Evolutionary conservation across 2,329 filamentous ascomycete species (phyloP).

Genomic region (Cryphonectria nitschkei): DNA sequence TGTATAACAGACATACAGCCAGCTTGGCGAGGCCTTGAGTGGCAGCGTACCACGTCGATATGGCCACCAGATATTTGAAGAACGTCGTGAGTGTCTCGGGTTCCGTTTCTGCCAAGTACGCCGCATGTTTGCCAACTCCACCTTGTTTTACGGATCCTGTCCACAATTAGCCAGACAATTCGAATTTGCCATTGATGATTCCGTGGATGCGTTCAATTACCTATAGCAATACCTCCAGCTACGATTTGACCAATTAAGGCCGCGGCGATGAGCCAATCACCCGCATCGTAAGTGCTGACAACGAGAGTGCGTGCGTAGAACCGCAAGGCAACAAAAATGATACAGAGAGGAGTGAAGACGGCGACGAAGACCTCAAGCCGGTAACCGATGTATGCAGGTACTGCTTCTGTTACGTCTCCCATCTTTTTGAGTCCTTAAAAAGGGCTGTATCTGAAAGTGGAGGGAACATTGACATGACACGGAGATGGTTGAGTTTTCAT

Average conservation of each 20-base stretch:
- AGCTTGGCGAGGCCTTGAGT: slow-evolving; percentile 31
- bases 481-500: not conserved
- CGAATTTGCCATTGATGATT: not conserved
- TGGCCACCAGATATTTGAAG: slow-evolving; percentile 31
- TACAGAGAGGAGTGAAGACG: not conserved
- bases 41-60: slow-evolving; percentile 31
- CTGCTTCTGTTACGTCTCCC: not conserved
- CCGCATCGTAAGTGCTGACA: not conserved
- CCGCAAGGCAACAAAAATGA: not conserved
- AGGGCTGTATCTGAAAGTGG: not conserved
- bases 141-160: not conserved
- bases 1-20: slow-evolving; percentile 32
- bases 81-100: slow-evolving; percentile 14
- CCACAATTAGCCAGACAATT: not conserved
- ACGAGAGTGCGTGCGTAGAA: slow-evolving; percentile 13
- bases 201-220: not conserved
- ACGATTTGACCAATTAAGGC: slow-evolving; percentile 11
- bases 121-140: slow-evolving; percentile 12
- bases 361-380: not conserved
- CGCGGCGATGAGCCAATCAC: slow-evolving; percentile 1
- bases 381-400: slow-evolving; percentile 6
- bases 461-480: not conserved
- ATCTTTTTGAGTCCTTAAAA: not conserved
- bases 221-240: slow-evolving; percentile 7
- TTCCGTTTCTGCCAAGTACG: not conserved